phyloP scores from a whole-genome alignment of 2,329 filamentous ascomycete genomes.

The Blastomyces silverae region DNA sequence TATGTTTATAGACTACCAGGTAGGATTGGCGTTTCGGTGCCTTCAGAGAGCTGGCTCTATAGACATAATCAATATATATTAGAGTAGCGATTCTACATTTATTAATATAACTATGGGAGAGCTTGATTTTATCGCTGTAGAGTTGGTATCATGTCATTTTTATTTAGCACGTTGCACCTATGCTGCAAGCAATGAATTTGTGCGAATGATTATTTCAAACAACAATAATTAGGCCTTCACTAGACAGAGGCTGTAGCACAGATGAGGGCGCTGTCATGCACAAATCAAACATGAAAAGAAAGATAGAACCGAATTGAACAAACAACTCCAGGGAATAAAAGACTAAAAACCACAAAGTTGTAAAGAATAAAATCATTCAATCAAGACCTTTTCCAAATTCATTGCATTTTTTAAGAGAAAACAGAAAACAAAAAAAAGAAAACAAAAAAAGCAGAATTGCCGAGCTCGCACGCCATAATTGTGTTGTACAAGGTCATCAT shows the following conservation, averaged over 20 bases:
- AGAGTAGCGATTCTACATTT: background rate
- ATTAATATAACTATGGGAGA: background rate
- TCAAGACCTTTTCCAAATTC: background rate
- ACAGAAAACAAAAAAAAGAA: background rate
- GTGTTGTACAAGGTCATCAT: background rate
- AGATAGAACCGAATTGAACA: background rate
- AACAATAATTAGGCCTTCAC: background rate
- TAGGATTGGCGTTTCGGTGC: background rate
- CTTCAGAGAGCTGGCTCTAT: background rate
- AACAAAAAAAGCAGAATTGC: background rate
- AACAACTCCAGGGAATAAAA: background rate
- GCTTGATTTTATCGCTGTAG: background rate
- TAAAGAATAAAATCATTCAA: background rate
- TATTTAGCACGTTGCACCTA: background rate
- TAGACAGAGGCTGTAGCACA: background rate
- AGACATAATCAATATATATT: background rate
- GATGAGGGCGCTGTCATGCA: background rate
- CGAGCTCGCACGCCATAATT: background rate
- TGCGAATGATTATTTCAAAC: no score
- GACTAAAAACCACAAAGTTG: background rate
- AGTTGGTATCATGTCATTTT: background rate
- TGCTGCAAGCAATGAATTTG: no score
- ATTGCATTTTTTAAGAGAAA: background rate
- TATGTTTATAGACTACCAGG: no score
- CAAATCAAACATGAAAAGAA: background rate